phyloP scores from a whole-genome alignment of 2,329 filamentous ascomycete genomes.

The Aspergillus sp. region DNA sequence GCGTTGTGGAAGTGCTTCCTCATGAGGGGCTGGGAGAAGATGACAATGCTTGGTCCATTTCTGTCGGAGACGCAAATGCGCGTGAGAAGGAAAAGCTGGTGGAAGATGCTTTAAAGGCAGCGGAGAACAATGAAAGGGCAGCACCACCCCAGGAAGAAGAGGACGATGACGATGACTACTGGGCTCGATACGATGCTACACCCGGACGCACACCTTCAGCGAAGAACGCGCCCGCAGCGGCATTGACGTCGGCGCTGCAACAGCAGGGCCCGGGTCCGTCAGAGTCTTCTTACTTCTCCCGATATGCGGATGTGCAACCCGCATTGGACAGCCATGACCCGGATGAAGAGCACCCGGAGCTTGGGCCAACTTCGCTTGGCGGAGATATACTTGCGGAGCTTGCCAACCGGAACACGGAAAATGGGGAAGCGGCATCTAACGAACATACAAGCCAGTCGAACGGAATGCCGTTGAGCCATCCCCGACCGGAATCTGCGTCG shows the following conservation, averaged over 20 bases:
- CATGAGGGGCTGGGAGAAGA: conserved; percentile 51
- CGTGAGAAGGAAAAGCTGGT: conserved; percentile 38
- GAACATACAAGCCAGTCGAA: conserved; percentile 25
- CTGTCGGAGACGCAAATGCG: conserved; percentile 56
- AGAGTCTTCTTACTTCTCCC: conserved; percentile 61
- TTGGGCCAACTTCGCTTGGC: conserved; percentile 54
- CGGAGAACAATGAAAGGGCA: conserved; percentile 22
- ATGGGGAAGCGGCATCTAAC: conserved; percentile 17
- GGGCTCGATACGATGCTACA: conserved; percentile 62
- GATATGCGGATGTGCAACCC: conserved; percentile 64
- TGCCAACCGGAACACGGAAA: conserved; percentile 40
- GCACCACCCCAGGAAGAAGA: conserved; percentile 32
- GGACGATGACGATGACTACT: conserved; percentile 64
- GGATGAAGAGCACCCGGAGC: conserved; percentile 51
- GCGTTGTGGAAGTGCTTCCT: conserved; percentile 58
- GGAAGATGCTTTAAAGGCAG: conserved; percentile 36
- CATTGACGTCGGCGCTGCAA: conserved; percentile 24
- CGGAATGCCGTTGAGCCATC: conserved; percentile 39
- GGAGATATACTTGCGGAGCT: conserved; percentile 50
- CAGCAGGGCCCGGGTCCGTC: conserved; percentile 40
- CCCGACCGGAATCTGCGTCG: conserved; percentile 44
- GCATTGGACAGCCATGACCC: conserved; percentile 64
- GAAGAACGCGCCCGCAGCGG: conserved; percentile 35
- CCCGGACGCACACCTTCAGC: conserved; percentile 51
- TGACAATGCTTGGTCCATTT: conserved; percentile 53